Percentiles rank a stretch among this genome's conserved stretches.
phyloP scores from a whole-genome alignment of 495 filamentous ascomycete genomes.

The Amphirosellinia nigrospora region DNA sequence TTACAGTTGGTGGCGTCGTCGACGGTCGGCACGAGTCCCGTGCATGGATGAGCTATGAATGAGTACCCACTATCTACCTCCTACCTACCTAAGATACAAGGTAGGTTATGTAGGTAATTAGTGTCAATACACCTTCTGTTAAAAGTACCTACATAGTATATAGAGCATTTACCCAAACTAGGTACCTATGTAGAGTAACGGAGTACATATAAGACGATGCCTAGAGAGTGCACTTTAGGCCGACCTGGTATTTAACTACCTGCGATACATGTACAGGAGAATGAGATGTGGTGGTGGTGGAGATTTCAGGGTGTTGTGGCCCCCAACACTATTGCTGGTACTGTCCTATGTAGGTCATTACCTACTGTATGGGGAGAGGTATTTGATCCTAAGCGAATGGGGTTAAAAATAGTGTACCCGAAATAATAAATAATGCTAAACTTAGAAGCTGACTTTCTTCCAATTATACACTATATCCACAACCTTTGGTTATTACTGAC shows the following conservation, averaged over 20 bases:
- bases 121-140: too few species aligned
- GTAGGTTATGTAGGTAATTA: too few species aligned
- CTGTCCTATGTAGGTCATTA: too few species aligned
- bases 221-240: not conserved
- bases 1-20: not conserved
- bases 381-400: too few species aligned
- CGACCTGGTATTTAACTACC: not conserved
- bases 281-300: not conserved
- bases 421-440: not conserved
- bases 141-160: too few species aligned
- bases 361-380: too few species aligned
- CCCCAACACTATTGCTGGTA: constrained; percentile 2
- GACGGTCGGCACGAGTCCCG: constrained; percentile 5
- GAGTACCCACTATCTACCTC: too few species aligned
- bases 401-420: not conserved
- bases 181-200: not conserved
- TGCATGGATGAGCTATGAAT: not conserved
- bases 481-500: not conserved
- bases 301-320: constrained; percentile 6
- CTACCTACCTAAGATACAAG: too few species aligned
- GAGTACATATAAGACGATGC: not conserved
- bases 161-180: not conserved
- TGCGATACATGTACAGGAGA: too few species aligned
- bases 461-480: not conserved
- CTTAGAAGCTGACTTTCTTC: constrained; percentile 17